phyloP scores from a whole-genome alignment of 495 filamentous ascomycete species.

The Neurospora sp. region DNA sequence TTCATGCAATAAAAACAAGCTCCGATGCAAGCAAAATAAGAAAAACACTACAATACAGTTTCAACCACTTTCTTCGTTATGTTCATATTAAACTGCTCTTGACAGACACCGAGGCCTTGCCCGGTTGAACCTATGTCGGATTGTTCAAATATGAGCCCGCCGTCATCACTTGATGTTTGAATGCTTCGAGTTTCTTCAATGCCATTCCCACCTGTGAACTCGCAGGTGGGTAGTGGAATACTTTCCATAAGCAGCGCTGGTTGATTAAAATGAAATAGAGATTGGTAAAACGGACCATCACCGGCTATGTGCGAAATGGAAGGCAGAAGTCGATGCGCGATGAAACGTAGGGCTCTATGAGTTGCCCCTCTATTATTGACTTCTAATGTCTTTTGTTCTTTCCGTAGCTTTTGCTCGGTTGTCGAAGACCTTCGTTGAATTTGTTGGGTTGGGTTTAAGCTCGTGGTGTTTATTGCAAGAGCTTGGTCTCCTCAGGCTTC shows the following conservation, averaged over 20 bases:
- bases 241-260: neutral
- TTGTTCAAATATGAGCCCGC: neutral
- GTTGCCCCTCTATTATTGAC: neutral
- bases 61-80: no score
- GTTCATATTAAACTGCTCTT: neutral
- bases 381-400: neutral
- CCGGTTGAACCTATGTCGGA: neutral
- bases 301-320: neutral
- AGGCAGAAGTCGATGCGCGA: neutral
- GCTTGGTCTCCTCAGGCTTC: constrained; percentile 27
- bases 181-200: neutral
- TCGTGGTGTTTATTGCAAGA: constrained; percentile 12
- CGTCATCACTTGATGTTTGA: neutral
- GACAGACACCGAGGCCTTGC: neutral
- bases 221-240: neutral
- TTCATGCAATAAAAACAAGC: neutral
- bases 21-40: neutral
- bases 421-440: neutral
- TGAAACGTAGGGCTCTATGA: neutral
- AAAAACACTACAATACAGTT: neutral
- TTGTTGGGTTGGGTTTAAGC: neutral
- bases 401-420: neutral
- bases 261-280: neutral
- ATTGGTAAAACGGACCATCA: neutral
- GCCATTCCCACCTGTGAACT: neutral